These are phyloP conservation scores for Annulohypoxylon stygium DNA, from an alignment of 495 filamentous ascomycete genomes.

Conservation along the genomic window DNA sequence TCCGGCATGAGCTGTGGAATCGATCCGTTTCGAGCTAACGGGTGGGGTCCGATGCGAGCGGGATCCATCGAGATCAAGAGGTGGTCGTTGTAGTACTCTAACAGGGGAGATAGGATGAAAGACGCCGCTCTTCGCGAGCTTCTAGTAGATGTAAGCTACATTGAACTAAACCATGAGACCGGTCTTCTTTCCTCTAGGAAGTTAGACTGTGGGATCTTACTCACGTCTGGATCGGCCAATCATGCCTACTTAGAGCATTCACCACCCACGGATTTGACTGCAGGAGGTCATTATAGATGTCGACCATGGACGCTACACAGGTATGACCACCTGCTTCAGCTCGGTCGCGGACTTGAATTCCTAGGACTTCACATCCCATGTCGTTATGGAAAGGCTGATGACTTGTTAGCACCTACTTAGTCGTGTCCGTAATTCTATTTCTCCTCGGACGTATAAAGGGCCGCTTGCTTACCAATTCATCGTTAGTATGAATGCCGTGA, in stretches of 20 bases:
- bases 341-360: conserved; percentile 58
- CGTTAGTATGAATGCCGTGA: conserved; percentile 62
- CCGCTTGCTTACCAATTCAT: conserved; percentile 48
- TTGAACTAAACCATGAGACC: not conserved
- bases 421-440: not conserved
- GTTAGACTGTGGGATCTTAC: conserved; percentile 25
- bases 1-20: conserved; percentile 51
- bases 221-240: conserved; percentile 62
- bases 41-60: conserved; percentile 60
- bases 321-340: conserved; percentile 57
- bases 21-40: conserved; percentile 34
- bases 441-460: not conserved
- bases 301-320: conserved; percentile 57
- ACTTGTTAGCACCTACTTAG: conserved; percentile 11
- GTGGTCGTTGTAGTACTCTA: conserved; percentile 53
- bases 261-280: conserved; percentile 50
- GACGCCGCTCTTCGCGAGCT: conserved; percentile 55
- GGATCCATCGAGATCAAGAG: conserved; percentile 59
- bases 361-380: conserved; percentile 58
- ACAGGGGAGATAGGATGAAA: conserved; percentile 55
- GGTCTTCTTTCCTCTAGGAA: not conserved
- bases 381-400: conserved; percentile 60
- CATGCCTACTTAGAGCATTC: conserved; percentile 47
- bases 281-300: conserved; percentile 57
- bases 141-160: conserved; percentile 5